Base-by-base conservation (phyloP, 768 basidiomycete genomes). In the Collybia nuda region DNA sequence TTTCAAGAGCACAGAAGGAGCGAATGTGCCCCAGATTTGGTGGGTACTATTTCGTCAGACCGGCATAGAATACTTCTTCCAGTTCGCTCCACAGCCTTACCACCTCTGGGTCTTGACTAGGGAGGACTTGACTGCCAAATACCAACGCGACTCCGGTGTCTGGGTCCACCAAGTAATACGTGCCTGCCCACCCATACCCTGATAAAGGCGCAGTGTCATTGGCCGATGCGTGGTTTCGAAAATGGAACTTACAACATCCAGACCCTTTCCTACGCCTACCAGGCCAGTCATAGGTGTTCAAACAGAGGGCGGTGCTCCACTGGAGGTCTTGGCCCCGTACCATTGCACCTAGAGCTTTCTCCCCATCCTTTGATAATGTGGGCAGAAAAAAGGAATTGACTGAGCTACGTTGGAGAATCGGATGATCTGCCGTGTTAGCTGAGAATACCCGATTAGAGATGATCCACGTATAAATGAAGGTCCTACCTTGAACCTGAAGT, bases 101-200 rank as follows among this genome's bases (percentile, higher is more conserved):
- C 1, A 67, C 58, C 23, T 62, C 60, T 3, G 35, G 36, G 48
- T 70, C 66, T n/a, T 38, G 22, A 5, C 55, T 50, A 1, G 66
- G 66, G 11, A 66, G 46, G 18, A 71, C 44, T 48, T 73, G 72
- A 6, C 67, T 67, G 12, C 67, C 70, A 48, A 67, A 65, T 1
- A 70, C 68, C 4, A 57, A 58, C 0, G 69, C 69, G 32, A 73
- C 57, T 2, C 70, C 70, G 2, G 67, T 66, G 3, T 54, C 57
- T 17, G 69, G 68, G 49, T 73, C 72, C 44, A 72, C 58, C 26
- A 67, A 63, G 43, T 62, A 63, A 38, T 56, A 63, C 1, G 72
- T 70, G 18, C 62, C 62, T n/a, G 69, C 69, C 66, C 66, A 72
- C 19, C 71, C 71, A 22, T 47, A 60, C 69, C 69, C 69, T 69